Evolutionary conservation across 192 early-diverging fungal genomes (phyloP), one percentile per base, ranked within the genome.

Genomic region (Mortierella hygrophila): DNA sequence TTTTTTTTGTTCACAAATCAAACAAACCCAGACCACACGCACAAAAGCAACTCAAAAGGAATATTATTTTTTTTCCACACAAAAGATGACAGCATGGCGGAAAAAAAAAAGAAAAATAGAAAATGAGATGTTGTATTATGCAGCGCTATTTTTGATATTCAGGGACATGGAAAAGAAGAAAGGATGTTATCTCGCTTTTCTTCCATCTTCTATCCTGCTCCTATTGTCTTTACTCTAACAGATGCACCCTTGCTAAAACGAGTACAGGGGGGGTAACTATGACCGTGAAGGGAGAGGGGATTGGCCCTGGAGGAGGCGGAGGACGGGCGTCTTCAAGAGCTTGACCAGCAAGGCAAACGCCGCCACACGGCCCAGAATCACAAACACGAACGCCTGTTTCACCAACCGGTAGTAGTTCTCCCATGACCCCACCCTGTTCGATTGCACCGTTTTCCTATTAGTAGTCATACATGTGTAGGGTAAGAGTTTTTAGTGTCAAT

Each of bases 381-480:
- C 84, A 74, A 86, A 86, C 70, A 86, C 44, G 54, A 86, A 86
- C 4, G 84, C 84, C 44, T 81, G 84, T 65, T 81, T 81, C 44
- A 86, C 84, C 60, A 86, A 21, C 1, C 84, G 79, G 26, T 86
- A 86, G 71, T 86, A 86, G 41, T 68, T 86, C 41, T 86, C 84
- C 84, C 84, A 86, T 23, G 84, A 86, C 35, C 84, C 84, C 32
- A 86, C 84, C 68, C 84, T 80, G 44, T 86, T 86, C 23, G 77
- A 73, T 41, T 86, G 78, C 26, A 68, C 52, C 7, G 46, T 75
- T 79, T 84, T 78, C 71, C 77, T 84, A 78, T 20, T 68, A 21
- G 44, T 21, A 57, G 13, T 2, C 23, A 7, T 68, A 29, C 23
- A 26, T 23, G 55, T 23, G 6, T 11, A 26, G 23, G 23, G 6